Conservation (phyloP, 192 early-diverging fungal genomes). For the Rhizophlyctis rosea region DNA sequence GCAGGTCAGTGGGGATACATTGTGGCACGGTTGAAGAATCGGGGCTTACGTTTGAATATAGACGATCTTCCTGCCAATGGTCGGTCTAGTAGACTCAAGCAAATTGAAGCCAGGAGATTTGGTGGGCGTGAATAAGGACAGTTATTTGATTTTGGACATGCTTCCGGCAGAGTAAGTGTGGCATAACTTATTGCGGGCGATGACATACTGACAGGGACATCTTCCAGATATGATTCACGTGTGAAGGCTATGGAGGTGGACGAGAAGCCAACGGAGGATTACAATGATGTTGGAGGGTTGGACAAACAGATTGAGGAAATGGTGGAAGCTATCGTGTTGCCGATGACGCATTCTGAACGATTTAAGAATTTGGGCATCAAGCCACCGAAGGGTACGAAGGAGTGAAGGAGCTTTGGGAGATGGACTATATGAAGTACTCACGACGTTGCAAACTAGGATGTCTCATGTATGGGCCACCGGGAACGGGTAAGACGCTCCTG, state of each 20-base stretch:
- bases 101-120: conserved; percentile 93
- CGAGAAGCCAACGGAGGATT: conserved; percentile 97
- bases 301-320: conserved; percentile 96
- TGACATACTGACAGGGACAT: background rate
- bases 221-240: conserved; percentile 82
- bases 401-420: background rate
- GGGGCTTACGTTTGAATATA: conserved; percentile 27
- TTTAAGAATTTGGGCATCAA: conserved; percentile 94
- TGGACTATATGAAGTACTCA: conserved; percentile 4
- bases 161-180: conserved; percentile 82
- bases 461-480: conserved; percentile 93
- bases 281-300: conserved; percentile 92
- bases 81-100: conserved; percentile 88
- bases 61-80: conserved; percentile 95
- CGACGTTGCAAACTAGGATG: too few species aligned
- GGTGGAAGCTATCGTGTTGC: conserved; percentile 96
- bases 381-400: conserved; percentile 85
- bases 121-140: conserved; percentile 98
- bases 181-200: background rate
- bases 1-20: conserved; percentile 56
- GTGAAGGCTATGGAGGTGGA: conserved; percentile 99
- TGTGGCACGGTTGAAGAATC: background rate
- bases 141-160: conserved; percentile 91
- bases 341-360: conserved; percentile 93
- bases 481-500: conserved; percentile 95